These are phyloP conservation scores for Paecilomyces dactylethromorphus DNA, from an alignment of 2,329 filamentous ascomycete genomes.

Conservation along the genomic window DNA sequence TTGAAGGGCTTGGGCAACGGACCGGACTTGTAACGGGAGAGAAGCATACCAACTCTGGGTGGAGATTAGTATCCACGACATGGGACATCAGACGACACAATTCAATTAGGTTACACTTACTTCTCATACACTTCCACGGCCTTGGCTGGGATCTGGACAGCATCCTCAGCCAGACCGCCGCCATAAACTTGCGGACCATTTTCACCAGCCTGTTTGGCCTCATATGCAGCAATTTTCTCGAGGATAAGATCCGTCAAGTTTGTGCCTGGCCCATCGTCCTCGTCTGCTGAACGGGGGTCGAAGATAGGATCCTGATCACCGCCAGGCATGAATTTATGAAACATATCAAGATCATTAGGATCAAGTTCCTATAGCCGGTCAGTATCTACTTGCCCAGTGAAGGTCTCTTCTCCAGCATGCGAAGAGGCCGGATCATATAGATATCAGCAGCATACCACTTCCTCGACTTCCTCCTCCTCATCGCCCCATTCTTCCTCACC, in stretches of 20 bases:
- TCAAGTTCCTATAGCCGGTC: slow-evolving; percentile 61
- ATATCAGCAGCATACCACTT: slow-evolving; percentile 26
- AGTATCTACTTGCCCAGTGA: slow-evolving; percentile 2
- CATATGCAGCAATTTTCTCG: slow-evolving; percentile 87
- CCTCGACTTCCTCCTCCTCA: slow-evolving; percentile 60
- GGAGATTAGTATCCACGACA: slow-evolving; percentile 5
- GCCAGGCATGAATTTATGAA: slow-evolving; percentile 79
- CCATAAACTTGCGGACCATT: slow-evolving; percentile 40
- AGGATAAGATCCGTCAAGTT: slow-evolving; percentile 92
- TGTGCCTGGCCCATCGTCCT: slow-evolving; percentile 51
- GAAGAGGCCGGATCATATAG: not conserved
- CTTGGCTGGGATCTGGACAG: slow-evolving; percentile 80
- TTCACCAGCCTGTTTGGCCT: slow-evolving; percentile 56
- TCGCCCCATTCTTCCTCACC: slow-evolving; percentile 64
- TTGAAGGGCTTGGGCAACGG: slow-evolving; percentile 97
- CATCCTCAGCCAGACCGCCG: slow-evolving; percentile 63
- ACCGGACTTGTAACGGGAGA: slow-evolving; percentile 92
- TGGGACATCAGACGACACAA: not conserved
- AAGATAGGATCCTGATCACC: slow-evolving; percentile 68
- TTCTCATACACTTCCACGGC: slow-evolving; percentile 92
- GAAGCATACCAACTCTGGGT: slow-evolving; percentile 69
- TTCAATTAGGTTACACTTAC: slow-evolving; percentile 41
- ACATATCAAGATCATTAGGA: slow-evolving; percentile 80
- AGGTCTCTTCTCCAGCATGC: slow-evolving; percentile 1
- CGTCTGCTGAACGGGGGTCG: slow-evolving; percentile 47